Percentiles rank a stretch among this genome's conserved stretches.
Conservation (phyloP, 1,284 basidiomycete species). For the Moniliophthora roreri region DNA sequence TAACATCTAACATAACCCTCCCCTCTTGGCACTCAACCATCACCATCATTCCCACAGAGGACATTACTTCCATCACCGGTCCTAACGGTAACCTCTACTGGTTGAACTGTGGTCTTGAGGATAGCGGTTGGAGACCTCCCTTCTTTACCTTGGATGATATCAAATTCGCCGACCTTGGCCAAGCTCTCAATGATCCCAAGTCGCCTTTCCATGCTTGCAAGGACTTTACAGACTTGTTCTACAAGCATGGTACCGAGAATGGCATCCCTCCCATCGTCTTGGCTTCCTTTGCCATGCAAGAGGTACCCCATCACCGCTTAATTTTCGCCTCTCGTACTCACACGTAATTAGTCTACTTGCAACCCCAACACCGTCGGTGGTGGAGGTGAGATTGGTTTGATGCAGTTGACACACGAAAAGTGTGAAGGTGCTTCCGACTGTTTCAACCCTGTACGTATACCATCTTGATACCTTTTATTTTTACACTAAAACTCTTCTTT, state of each 20-base stretch:
- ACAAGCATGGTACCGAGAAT: constrained; percentile 58
- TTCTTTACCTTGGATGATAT: constrained; percentile 54
- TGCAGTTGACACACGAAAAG: constrained; percentile 85
- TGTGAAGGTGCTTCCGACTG: constrained; percentile 73
- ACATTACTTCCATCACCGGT: constrained; percentile 48
- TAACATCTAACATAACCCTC: constrained; percentile 2
- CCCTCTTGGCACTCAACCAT: constrained; percentile 1
- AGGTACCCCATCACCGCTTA: constrained; percentile 32
- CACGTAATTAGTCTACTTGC: constrained; percentile 49
- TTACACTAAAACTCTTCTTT: constrained; percentile 8
- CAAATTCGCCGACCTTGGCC: constrained; percentile 49
- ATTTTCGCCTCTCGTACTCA: background rate
- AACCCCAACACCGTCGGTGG: constrained; percentile 62
- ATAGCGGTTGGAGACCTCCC: constrained; percentile 65
- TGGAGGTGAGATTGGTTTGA: constrained; percentile 81
- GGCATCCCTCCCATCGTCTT: constrained; percentile 70
- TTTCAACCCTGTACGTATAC: constrained; percentile 55
- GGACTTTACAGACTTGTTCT: constrained; percentile 55
- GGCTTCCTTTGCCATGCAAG: constrained; percentile 85
- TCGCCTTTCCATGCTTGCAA: constrained; percentile 68
- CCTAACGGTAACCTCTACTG: constrained; percentile 78
- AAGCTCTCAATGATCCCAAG: constrained; percentile 44
- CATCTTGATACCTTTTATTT: constrained; percentile 1
- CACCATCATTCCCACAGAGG: no score
- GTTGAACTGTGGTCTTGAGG: constrained; percentile 76